Conservation (phyloP, 2,329 filamentous ascomycete species). For the Ceratocystis albifundus region DNA sequence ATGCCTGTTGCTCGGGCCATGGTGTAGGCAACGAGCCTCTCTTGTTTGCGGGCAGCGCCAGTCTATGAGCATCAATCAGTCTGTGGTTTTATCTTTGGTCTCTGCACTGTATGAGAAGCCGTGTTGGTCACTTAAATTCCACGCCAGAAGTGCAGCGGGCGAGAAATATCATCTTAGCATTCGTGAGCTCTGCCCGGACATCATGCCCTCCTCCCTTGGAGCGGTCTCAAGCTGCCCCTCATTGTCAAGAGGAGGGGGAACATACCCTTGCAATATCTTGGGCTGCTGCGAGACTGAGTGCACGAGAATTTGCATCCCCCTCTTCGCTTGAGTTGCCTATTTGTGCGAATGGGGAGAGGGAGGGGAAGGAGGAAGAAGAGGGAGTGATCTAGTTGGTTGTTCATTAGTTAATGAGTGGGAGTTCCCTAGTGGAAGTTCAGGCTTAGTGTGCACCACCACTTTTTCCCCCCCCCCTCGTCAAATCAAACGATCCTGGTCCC, state of each 20-base stretch:
- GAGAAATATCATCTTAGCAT: not conserved
- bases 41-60: not conserved
- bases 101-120: not conserved
- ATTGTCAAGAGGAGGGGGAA: not conserved
- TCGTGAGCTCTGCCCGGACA: not conserved
- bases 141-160: not conserved
- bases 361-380: not conserved
- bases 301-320: constrained; percentile 4
- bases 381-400: not conserved
- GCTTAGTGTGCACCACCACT: not conserved
- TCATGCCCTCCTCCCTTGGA: not conserved
- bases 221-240: not conserved
- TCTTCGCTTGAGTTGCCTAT: constrained; percentile 4
- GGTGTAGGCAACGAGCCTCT: no score
- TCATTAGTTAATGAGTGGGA: not conserved
- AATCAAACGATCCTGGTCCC: constrained; percentile 4
- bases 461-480: not conserved
- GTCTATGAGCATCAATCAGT: not conserved
- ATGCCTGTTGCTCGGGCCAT: no score
- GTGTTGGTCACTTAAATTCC: not conserved
- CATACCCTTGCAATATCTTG: not conserved
- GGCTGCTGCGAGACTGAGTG: not conserved
- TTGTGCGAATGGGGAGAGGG: not conserved
- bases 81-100: no score
- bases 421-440: not conserved